phyloP scores from a whole-genome alignment of 768 basidiomycete species.

The Naganishia randhawae region DNA sequence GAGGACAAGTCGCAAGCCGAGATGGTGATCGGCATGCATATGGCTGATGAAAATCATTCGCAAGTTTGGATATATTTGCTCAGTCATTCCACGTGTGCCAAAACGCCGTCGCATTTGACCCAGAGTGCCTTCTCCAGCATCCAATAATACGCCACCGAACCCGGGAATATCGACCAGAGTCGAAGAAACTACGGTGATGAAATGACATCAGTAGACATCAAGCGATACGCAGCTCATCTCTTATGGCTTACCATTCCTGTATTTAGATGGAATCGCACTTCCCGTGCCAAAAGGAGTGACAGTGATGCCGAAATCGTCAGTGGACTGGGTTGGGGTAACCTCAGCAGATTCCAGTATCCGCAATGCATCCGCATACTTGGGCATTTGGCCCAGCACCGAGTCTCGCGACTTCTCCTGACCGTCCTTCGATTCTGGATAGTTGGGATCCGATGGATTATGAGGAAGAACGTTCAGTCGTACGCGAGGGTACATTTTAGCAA shows the following conservation, averaged over 20 bases:
- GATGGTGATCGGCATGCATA: conserved; percentile 87
- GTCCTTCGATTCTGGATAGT: conserved; percentile 31
- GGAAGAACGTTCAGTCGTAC: conserved; percentile 25
- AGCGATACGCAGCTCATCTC: background rate
- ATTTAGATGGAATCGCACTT: conserved; percentile 77
- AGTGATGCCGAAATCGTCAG: conserved; percentile 51
- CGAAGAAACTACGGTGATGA: conserved; percentile 55
- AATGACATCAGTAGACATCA: background rate
- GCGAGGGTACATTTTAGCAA: conserved; percentile 39
- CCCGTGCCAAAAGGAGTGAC: conserved; percentile 82
- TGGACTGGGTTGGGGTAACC: conserved; percentile 15
- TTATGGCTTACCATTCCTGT: conserved; percentile 68
- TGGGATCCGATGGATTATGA: conserved; percentile 32
- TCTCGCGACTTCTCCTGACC: conserved; percentile 51
- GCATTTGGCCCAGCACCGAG: conserved; percentile 42
- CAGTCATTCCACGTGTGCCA: conserved; percentile 51
- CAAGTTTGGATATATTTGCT: conserved; percentile 58
- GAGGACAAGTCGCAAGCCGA: conserved; percentile 72
- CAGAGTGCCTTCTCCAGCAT: conserved; percentile 87
- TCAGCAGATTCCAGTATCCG: conserved; percentile 33
- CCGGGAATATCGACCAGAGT: conserved; percentile 72
- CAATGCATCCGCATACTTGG: conserved; percentile 53
- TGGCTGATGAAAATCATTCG: conserved; percentile 84
- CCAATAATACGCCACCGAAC: conserved; percentile 72
- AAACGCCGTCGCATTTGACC: conserved; percentile 79